Conservation (phyloP, 2,329 filamentous ascomycete genomes). For the Apiospora kogelbergensis region DNA sequence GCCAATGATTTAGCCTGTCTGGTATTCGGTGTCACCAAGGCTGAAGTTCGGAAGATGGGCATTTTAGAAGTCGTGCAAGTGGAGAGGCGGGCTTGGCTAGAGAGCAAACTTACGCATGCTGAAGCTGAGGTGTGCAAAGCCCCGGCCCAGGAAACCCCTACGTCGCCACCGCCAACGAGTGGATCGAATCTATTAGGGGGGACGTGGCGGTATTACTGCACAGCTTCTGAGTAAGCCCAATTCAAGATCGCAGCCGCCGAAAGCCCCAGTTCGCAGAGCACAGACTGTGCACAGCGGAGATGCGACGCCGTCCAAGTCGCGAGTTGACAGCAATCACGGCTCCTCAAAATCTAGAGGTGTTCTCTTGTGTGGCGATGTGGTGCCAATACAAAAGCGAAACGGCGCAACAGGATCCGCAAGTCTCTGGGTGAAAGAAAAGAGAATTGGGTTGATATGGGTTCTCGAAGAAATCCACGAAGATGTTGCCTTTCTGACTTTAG, state of each 20-base stretch:
- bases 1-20: slow-evolving; percentile 96
- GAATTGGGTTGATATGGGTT: slow-evolving; percentile 92
- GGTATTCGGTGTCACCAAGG: slow-evolving; percentile 98
- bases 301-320: slow-evolving; percentile 53
- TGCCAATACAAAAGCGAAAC: slow-evolving; percentile 95
- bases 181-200: slow-evolving; percentile 63
- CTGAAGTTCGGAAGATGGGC: slow-evolving; percentile 90
- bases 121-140: slow-evolving; percentile 46
- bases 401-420: slow-evolving; percentile 89
- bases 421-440: slow-evolving; percentile 98
- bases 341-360: slow-evolving; percentile 83
- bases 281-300: slow-evolving; percentile 64
- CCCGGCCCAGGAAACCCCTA: slow-evolving; percentile 30
- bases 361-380: slow-evolving; percentile 92
- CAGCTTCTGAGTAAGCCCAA: slow-evolving; percentile 82
- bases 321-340: slow-evolving; percentile 60
- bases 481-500: slow-evolving; percentile 73
- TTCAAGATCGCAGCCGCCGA: slow-evolving; percentile 55
- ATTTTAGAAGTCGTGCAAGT: slow-evolving; percentile 93
- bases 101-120: slow-evolving; percentile 73
- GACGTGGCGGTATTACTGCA: slow-evolving; percentile 76
- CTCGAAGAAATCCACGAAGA: slow-evolving; percentile 97
- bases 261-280: slow-evolving; percentile 57
- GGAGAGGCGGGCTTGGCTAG: slow-evolving; percentile 85
- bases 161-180: slow-evolving; percentile 39